phyloP scores from a whole-genome alignment of 2,329 filamentous ascomycete species.

The Fusarium tricinctum region DNA sequence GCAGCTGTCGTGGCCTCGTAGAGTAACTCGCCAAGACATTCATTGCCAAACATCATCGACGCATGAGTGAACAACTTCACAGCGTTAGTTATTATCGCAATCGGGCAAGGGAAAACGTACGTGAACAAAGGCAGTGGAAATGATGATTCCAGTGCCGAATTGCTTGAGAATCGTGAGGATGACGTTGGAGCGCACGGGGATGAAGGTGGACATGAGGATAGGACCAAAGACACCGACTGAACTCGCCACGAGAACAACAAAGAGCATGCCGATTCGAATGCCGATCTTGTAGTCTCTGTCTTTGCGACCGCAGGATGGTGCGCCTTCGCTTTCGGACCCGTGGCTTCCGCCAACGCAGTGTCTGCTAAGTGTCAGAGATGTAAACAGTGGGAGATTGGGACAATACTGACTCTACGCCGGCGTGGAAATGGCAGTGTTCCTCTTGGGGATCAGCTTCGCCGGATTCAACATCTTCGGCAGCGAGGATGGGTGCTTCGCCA shows the following conservation, averaged over 20 bases:
- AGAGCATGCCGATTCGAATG: constrained; percentile 79
- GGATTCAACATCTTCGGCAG: constrained; percentile 33
- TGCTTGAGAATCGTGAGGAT: constrained; percentile 77
- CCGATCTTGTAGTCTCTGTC: constrained; percentile 74
- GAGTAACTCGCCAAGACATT: constrained; percentile 73
- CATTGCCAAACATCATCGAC: constrained; percentile 77
- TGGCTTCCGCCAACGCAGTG: constrained; percentile 69
- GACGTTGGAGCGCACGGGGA: constrained; percentile 62
- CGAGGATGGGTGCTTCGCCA: constrained; percentile 40
- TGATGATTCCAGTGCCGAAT: constrained; percentile 80
- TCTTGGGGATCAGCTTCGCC: constrained; percentile 37
- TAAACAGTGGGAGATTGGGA: neutral
- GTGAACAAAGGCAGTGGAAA: constrained; percentile 78
- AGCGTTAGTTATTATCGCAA: neutral
- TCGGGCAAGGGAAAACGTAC: constrained; percentile 56
- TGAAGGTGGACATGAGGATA: constrained; percentile 71
- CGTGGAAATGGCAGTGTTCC: constrained; percentile 78
- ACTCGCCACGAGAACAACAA: constrained; percentile 78
- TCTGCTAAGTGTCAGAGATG: constrained; percentile 50
- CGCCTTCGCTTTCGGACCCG: constrained; percentile 43
- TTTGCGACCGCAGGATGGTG: constrained; percentile 61
- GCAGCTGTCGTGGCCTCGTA: constrained; percentile 79
- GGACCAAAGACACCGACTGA: constrained; percentile 78
- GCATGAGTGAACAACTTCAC: constrained; percentile 78
- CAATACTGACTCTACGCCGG: constrained; percentile 75